phyloP scores from a whole-genome alignment of 495 filamentous ascomycete genomes.

The Neurospora sp. region DNA sequence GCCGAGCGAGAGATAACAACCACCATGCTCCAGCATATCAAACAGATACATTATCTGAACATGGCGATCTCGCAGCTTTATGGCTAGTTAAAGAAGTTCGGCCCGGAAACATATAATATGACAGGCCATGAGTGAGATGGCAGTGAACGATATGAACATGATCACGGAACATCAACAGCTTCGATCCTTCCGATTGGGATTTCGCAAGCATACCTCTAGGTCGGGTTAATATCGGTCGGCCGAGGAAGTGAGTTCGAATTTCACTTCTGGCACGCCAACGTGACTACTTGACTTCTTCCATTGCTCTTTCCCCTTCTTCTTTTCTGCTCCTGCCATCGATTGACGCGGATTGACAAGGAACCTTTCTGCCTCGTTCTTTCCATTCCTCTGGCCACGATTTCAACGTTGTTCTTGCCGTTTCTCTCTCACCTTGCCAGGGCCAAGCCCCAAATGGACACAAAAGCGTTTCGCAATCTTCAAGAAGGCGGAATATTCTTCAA shows the following conservation, averaged over 20 bases:
- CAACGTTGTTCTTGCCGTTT: neutral
- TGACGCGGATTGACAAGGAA: neutral
- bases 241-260: neutral
- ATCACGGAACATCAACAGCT: neutral
- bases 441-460: neutral
- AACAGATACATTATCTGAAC: neutral
- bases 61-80: neutral
- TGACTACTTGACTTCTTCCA: neutral
- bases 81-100: neutral
- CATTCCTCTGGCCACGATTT: neutral
- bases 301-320: neutral
- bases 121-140: neutral
- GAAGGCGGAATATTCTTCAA: neutral
- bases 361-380: neutral
- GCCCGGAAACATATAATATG: neutral
- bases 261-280: neutral
- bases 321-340: neutral
- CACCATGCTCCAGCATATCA: neutral
- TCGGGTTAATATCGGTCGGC: neutral
- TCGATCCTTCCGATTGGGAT: neutral
- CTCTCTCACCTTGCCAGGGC: neutral
- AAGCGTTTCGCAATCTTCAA: neutral
- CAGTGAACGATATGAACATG: neutral
- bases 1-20: neutral
- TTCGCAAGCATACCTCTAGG: neutral